Conservation (phyloP, 768 basidiomycete genomes). For the Serendipita sp. region DNA sequence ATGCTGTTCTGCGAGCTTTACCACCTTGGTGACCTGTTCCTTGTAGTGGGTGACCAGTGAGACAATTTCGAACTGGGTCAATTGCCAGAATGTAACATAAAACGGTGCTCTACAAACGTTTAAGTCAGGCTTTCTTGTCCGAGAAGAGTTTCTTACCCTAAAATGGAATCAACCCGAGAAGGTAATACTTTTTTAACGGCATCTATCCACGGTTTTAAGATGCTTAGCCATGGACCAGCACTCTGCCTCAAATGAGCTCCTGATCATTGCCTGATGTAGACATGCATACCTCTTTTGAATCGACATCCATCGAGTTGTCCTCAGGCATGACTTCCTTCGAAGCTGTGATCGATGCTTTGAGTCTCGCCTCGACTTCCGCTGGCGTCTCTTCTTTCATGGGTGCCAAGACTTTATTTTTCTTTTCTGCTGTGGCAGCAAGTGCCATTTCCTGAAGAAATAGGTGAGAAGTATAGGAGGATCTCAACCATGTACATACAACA, state of each 20-base stretch:
- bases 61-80: conserved; percentile 77
- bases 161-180: conserved; percentile 40
- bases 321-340: too few species aligned
- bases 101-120: conserved; percentile 58
- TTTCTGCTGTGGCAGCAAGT: not conserved
- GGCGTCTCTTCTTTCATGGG: conserved; percentile 8
- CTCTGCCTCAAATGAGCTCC: not conserved
- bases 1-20: conserved; percentile 11
- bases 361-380: not conserved
- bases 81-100: conserved; percentile 93
- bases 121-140: conserved; percentile 9
- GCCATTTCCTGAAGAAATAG: not conserved
- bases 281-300: not conserved
- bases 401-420: not conserved
- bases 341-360: not conserved
- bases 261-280: conserved; percentile 6
- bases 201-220: conserved; percentile 55
- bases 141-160: conserved; percentile 41
- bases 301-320: not conserved
- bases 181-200: conserved; percentile 63
- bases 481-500: not conserved
- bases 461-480: not conserved
- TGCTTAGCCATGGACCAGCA: conserved; percentile 67
- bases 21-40: conserved; percentile 43
- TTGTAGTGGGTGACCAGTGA: conserved; percentile 68